A percentile compares a stretch with the other conserved stretches of the same genome.
Conservation (phyloP, 768 basidiomycete genomes). For the Boletellus sp. region DNA sequence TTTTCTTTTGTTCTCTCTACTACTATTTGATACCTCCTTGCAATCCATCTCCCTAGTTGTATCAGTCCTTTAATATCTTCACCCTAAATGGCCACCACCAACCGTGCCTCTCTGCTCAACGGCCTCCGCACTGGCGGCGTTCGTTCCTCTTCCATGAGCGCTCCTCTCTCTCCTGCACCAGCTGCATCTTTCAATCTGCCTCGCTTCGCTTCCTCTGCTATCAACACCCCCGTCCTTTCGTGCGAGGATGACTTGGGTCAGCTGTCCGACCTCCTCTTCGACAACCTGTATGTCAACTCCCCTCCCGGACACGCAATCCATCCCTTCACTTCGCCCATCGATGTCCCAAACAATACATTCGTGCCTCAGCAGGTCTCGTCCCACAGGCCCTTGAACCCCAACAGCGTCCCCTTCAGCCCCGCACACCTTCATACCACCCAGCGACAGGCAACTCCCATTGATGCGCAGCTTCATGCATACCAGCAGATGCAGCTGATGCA, state of each 20-base stretch:
- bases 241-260: conserved; percentile 60
- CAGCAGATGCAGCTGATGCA: conserved; percentile 82
- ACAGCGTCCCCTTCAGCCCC: conserved; percentile 47
- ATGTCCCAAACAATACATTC: conserved; percentile 65
- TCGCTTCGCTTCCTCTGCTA: conserved; percentile 44
- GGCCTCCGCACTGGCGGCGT: conserved; percentile 90
- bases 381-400: conserved; percentile 49
- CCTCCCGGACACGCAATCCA: conserved; percentile 31
- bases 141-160: conserved; percentile 57
- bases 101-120: conserved; percentile 80
- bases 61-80: conserved; percentile 22
- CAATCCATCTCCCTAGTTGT: conserved; percentile 10
- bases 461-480: conserved; percentile 58
- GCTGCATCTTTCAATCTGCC: conserved; percentile 59
- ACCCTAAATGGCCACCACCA: conserved; percentile 42
- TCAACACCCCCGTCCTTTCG: conserved; percentile 42
- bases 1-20: conserved; percentile 9
- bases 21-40: conserved; percentile 2
- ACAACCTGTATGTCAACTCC: conserved; percentile 48
- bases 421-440: conserved; percentile 38
- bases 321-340: conserved; percentile 71
- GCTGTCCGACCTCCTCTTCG: conserved; percentile 52
- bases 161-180: conserved; percentile 70
- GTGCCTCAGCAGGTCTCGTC: conserved; percentile 56
- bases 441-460: conserved; percentile 35